Base-by-base conservation (phyloP, 2,329 filamentous ascomycete species). In the Botryotinia calthae region DNA sequence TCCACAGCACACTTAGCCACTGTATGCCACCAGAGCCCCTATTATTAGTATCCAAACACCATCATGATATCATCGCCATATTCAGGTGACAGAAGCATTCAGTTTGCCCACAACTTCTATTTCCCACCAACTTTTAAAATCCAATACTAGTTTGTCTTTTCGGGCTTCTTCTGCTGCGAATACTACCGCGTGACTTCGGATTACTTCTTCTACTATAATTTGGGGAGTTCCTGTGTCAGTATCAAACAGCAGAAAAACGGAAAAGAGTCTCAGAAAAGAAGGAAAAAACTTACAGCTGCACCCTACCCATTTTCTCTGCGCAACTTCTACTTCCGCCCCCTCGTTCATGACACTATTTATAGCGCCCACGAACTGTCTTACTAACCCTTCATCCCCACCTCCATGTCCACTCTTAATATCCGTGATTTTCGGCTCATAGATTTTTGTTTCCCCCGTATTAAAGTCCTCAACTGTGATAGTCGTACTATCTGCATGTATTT, bases 131-230 rank as follows among this genome's bases (percentile, higher is more conserved):
- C 86, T 82, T 61, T 83, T 83, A 90, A 93, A 98, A 76, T 91
- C 86, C 6, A 98, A 83, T 12, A 96, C 90, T 80, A 87, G 90
- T 79, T 87, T 89, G 68, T 87, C 86, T 67, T 84, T 85, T 78
- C 95, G 88, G 8, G 95, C 94, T 78, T 97, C 92, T 82, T 98
- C 96, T 0, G 95, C 96, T 37, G 94, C 95, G 84, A 98, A 99
- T 0, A 98, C 95, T 82, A 96, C 88, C 2, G 93, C 95, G 83
- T 98, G 96, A 79, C 94, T 97, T 66, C 92, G 87, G n/a, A 98
- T 87, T 1, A 92, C 89, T 79, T 98, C 96, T 72, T 97, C 93
- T 12, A 97, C 69, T 71, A 14, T 31, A 25, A 25, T 56, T 25
- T 8, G 37, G 34, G 10, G 20, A 2, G 28, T 48, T 65, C 14